Base-by-base conservation (phyloP, 257 asterid species). In the Anisodus acutangulus region DNA sequence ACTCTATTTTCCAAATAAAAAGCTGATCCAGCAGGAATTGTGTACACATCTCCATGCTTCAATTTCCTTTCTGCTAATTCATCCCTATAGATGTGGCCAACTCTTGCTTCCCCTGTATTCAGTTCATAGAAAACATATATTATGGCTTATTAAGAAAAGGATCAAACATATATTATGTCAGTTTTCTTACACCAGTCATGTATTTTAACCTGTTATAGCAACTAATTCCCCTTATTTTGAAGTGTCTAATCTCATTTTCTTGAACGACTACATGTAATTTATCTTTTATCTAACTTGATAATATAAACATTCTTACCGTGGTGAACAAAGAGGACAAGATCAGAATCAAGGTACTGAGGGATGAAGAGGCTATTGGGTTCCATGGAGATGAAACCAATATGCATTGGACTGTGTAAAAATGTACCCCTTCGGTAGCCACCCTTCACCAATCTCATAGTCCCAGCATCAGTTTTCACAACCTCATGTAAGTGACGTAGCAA, bases 281-380 rank as follows among this genome's bases (percentile, higher is more conserved):
- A 31, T 31, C 35, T 31, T 31, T 31, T 31, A 31, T 31, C 35
- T 31, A 31, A 31, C 35, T 31, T 31, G 35, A 31, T 31, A 31
- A 31, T 31, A 31, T 31, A 31, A 31, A 31, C 35, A 31, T 31
- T 31, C 35, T 66, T 57, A 94, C 99, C 99, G 85, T 90, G 85
- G 84, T 92, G 90, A 81, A 96, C n/a, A 90, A 93, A 93, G 91
- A 96, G 90, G 80, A 96, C 87, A 85, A 93, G 91, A 85, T 87
- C 86, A 63, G 97, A 89, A 90, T 96, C 99, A 63, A 96, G 97
- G 60, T 94, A 96, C 87, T 94, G 99, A 88, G 99, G 99, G 69
- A 93, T 84, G 93, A 96, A 92, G 17, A 96, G 90, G 82, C 87
- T 87, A 6, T 80, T 86, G 0, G 99, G 98, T 84, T 96, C 98